Evolutionary conservation across 495 filamentous ascomycete genomes (phyloP), one percentile per base, ranked within the genome.

Genomic region (Annulohypoxylon nitens): DNA sequence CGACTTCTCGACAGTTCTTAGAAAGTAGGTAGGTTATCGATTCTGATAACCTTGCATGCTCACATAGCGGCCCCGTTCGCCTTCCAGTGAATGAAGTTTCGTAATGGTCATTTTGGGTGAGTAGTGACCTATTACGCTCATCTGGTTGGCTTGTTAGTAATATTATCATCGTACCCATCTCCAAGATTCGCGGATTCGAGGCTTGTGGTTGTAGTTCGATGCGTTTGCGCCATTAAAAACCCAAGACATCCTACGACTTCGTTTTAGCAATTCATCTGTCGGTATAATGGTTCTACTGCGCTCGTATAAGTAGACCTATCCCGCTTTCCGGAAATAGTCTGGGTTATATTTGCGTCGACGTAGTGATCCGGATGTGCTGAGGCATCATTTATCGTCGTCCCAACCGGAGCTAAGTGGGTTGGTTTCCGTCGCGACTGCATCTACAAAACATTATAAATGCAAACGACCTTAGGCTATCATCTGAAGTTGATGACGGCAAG

Each of bases 401-500:
- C 11, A 14, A 30, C 11, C 25, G 25, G 25, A 11, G 23, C 25
- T 12, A 23, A 33, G 12, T 33, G 25, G 50, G 25, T 30, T 54
- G 25, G 50, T 4, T 7, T 33, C 25, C 50, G 23, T 54, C 14
- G 50, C 1, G 25, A n/a, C 5, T 33, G 25, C 23, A 30, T 25
- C 23, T 54, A 54, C 5, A n/a, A 54, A 33, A 33, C n/a, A 37
- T 36, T 37, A 57, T 18, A 54, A 54, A 30, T 30, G 50, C 25
- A 2, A 54, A 11, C 6, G 23, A 4, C 6, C 9, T 12, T 54
- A 30, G 12, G 50, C 1, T 14, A 78, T 79, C 67, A 82, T 60
- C 82, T 79, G 67, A 86, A 83, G 58, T 82, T 83, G 69, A 86
- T 84, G 57, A 86, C 79, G 37, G 83, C 84, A 64, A 86, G 82